These are phyloP conservation scores for Exophiala sp. DNA, from an alignment of 2,329 filamentous ascomycete species.

Conservation along the genomic window DNA sequence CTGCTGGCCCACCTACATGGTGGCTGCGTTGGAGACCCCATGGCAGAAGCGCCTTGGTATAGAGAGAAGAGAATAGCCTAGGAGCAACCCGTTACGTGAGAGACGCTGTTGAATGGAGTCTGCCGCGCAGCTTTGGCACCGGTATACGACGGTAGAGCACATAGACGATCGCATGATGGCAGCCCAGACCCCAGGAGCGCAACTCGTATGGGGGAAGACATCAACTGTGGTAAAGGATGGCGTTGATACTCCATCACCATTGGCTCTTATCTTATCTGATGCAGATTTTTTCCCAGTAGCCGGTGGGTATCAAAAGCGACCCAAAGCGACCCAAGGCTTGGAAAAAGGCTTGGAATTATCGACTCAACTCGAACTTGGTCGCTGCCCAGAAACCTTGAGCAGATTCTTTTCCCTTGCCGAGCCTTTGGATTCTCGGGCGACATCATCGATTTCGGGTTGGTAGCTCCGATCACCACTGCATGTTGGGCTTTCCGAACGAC, in stretches of 20 bases:
- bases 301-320: not conserved
- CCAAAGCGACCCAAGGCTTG: not conserved
- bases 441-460: too few relatives aligned
- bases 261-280: conserved; percentile 18
- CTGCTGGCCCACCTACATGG: not conserved
- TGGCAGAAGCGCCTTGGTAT: not conserved
- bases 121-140: too few relatives aligned
- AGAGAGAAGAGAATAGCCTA: not conserved
- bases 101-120: not conserved
- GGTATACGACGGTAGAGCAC: not conserved
- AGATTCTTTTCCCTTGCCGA: too few relatives aligned
- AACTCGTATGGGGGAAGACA: not conserved
- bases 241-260: not conserved
- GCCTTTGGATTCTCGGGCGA: too few relatives aligned
- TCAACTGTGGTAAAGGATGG: not conserved
- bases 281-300: conserved; percentile 7
- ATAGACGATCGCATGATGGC: not conserved
- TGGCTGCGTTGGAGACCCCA: not conserved
- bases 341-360: not conserved
- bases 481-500: too few relatives aligned
- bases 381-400: too few relatives aligned
- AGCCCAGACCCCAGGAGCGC: not conserved
- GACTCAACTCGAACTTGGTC: not conserved
- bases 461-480: too few relatives aligned
- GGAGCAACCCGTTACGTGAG: not conserved